Evolutionary conservation across 192 early-diverging fungal genomes (phyloP).

Genomic region (Lobosporangium transversale): DNA sequence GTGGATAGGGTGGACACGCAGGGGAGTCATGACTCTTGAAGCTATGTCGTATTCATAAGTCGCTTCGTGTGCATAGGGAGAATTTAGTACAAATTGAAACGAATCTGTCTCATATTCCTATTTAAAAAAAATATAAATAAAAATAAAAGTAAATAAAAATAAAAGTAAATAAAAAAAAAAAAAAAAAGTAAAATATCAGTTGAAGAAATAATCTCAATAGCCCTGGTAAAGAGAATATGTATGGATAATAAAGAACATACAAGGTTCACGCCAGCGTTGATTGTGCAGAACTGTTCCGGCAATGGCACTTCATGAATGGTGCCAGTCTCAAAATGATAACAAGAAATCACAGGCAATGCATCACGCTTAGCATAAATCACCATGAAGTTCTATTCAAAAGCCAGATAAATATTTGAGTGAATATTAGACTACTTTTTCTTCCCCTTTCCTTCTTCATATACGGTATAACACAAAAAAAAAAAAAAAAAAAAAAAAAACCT

Average conservation of each 20-base stretch:
- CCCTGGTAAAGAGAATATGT: background rate
- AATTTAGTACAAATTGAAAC: slow-evolving; percentile 69
- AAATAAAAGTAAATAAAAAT: background rate
- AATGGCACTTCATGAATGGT: slow-evolving; percentile 56
- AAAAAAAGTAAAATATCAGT: background rate
- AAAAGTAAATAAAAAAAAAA: background rate
- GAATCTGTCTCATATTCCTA: slow-evolving; percentile 66
- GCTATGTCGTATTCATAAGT: slow-evolving; percentile 76
- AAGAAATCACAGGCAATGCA: slow-evolving; percentile 64
- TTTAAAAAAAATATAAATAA: background rate
- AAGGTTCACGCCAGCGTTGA: slow-evolving; percentile 68
- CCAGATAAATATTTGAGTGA: too few relatives aligned
- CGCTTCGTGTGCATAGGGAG: slow-evolving; percentile 72
- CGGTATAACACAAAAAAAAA: background rate
- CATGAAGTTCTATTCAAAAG: slow-evolving; percentile 56
- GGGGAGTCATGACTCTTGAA: slow-evolving; percentile 46
- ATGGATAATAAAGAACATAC: slow-evolving; percentile 19
- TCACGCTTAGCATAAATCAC: slow-evolving; percentile 62
- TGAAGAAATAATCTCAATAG: background rate
- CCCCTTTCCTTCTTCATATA: too few relatives aligned
- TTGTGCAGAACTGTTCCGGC: slow-evolving; percentile 65
- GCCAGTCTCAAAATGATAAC: slow-evolving; percentile 54
- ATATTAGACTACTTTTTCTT: too few relatives aligned
- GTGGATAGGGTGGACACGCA: slow-evolving; percentile 59
- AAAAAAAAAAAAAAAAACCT: slow-evolving; percentile 31